phyloP scores from a whole-genome alignment of 2,329 filamentous ascomycete genomes.

The Leptodontidium sp. region DNA sequence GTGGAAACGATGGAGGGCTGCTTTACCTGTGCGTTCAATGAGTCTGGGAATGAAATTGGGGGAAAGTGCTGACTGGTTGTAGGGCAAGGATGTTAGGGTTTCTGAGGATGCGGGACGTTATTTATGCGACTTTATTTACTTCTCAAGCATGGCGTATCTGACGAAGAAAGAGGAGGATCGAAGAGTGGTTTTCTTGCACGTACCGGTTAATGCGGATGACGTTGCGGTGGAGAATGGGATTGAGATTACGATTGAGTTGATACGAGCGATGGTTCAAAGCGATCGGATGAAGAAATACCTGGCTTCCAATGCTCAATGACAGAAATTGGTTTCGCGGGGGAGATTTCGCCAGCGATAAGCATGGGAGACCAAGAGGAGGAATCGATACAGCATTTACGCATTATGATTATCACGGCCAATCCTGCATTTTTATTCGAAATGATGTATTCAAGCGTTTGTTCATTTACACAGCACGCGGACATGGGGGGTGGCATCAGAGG shows the following conservation, averaged over 20 bases:
- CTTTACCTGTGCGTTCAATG: constrained; percentile 55
- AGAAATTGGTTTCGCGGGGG: not conserved
- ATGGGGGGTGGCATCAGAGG: too few relatives aligned
- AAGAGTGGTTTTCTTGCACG: constrained; percentile 75
- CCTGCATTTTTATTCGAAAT: too few relatives aligned
- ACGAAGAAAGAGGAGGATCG: constrained; percentile 55
- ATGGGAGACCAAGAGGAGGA: not conserved
- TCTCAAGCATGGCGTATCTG: constrained; percentile 69
- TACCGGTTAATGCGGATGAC: constrained; percentile 66
- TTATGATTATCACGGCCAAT: too few relatives aligned
- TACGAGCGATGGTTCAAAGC: constrained; percentile 63
- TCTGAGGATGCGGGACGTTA: constrained; percentile 77
- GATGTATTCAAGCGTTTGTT: too few relatives aligned
- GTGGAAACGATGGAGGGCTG: constrained; percentile 61
- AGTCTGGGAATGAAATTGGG: not conserved
- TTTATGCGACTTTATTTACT: constrained; percentile 83
- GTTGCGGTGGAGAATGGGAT: constrained; percentile 57
- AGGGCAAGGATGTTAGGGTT: constrained; percentile 60
- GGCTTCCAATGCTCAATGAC: not conserved
- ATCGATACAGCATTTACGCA: not conserved
- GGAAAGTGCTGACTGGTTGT: constrained; percentile 15
- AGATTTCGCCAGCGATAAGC: too few relatives aligned
- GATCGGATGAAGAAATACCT: constrained; percentile 36
- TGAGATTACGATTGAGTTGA: constrained; percentile 61
- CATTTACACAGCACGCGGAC: too few relatives aligned